phyloP scores from a whole-genome alignment of 495 filamentous ascomycete species.

The Clavariopsis aquatica region DNA sequence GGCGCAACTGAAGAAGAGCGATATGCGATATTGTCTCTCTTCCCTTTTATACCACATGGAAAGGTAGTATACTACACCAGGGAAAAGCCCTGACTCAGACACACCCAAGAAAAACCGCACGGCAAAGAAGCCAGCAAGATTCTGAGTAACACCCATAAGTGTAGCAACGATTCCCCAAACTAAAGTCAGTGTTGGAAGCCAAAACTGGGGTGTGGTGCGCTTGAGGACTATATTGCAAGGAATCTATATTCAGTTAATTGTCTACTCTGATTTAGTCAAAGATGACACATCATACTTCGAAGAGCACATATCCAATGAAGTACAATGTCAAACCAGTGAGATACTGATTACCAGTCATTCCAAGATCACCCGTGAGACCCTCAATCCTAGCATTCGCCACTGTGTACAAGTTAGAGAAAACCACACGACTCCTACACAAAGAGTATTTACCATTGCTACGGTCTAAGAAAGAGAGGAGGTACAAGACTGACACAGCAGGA shows the following conservation, averaged over 20 bases:
- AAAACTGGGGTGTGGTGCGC: conserved; percentile 64
- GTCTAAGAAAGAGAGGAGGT: conserved; percentile 73
- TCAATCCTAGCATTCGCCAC: conserved; percentile 62
- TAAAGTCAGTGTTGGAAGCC: conserved; percentile 57
- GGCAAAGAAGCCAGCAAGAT: conserved; percentile 63
- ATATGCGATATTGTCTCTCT: conserved; percentile 71
- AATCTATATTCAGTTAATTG: conserved; percentile 7
- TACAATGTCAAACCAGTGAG: conserved; percentile 71
- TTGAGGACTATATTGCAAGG: conserved; percentile 60
- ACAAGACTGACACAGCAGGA: conserved; percentile 67
- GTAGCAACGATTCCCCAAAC: conserved; percentile 68
- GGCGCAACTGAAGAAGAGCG: conserved; percentile 74
- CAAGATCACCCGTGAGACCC: conserved; percentile 62
- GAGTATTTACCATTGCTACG: conserved; percentile 57
- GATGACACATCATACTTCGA: conserved; percentile 46
- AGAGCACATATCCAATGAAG: conserved; percentile 75
- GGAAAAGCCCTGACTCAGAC: conserved; percentile 63
- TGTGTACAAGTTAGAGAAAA: conserved; percentile 25
- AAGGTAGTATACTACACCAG: conserved; percentile 80
- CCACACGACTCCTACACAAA: not conserved
- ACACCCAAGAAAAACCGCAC: conserved; percentile 58
- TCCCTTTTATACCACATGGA: conserved; percentile 81
- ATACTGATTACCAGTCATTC: conserved; percentile 73
- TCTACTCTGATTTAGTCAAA: too few species aligned
- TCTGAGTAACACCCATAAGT: conserved; percentile 67